phyloP scores from a whole-genome alignment of 345 rosid species.

The Theobroma cacao region DNA sequence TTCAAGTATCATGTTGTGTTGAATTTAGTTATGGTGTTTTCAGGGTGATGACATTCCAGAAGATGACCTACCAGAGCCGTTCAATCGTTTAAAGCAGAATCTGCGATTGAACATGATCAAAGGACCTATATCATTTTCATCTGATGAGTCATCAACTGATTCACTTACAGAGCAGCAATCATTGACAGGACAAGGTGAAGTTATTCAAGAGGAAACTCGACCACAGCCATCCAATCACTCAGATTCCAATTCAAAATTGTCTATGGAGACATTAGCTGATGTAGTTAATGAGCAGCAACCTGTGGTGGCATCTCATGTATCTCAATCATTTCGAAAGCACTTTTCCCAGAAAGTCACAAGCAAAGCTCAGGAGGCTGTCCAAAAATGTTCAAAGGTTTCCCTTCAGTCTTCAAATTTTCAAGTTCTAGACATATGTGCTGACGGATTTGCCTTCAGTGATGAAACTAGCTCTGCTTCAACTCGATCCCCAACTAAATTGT shows the following conservation, averaged over 20 bases:
- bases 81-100: conserved; percentile 31
- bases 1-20: background rate
- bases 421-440: conserved; percentile 2
- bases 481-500: conserved; percentile 26
- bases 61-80: conserved; percentile 71
- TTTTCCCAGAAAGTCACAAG: conserved; percentile 35
- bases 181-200: background rate
- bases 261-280: conserved; percentile 12
- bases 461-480: conserved; percentile 19
- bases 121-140: conserved; percentile 16
- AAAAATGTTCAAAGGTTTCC: conserved; percentile 5
- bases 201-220: background rate
- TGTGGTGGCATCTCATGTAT: conserved; percentile 40
- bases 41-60: conserved; percentile 84
- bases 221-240: background rate
- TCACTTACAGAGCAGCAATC: conserved; percentile 14
- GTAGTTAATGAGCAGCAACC: conserved; percentile 24
- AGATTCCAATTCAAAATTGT: background rate
- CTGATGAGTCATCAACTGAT: conserved; percentile 2
- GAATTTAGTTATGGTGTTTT: conserved; percentile 9
- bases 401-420: conserved; percentile 18
- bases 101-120: conserved; percentile 2
- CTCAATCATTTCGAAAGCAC: conserved; percentile 38
- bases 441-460: conserved; percentile 17
- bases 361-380: background rate